Evolutionary conservation across 2,329 filamentous ascomycete genomes (phyloP).

Genomic region (Fusarium goolgardi): DNA sequence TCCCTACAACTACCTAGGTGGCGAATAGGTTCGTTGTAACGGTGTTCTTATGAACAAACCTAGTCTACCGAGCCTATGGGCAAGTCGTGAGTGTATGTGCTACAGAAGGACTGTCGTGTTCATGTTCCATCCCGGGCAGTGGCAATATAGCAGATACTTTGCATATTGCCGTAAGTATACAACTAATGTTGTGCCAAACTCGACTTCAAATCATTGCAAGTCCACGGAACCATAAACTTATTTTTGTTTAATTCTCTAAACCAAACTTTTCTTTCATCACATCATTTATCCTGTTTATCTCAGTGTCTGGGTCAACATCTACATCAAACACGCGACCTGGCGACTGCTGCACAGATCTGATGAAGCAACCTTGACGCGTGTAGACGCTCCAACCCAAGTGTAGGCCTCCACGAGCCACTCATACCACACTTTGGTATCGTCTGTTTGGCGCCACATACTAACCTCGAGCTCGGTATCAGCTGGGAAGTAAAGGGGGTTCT

Average conservation of each 20-base stretch:
- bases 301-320: slow-evolving; percentile 4
- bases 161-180: not conserved
- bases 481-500: slow-evolving; percentile 88
- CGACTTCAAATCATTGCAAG: not conserved
- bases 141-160: not conserved
- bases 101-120: not conserved
- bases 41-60: not conserved
- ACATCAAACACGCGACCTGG: slow-evolving; percentile 79
- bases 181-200: not conserved
- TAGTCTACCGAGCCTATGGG: not conserved
- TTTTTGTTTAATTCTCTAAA: slow-evolving; percentile 9
- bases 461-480: slow-evolving; percentile 87
- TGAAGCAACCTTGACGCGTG: slow-evolving; percentile 72
- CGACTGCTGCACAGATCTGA: slow-evolving; percentile 76
- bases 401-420: slow-evolving; percentile 96
- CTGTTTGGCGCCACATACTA: slow-evolving; percentile 95
- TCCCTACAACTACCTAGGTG: not conserved
- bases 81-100: not conserved
- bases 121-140: no score
- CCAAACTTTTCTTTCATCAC: slow-evolving; percentile 35
- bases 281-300: slow-evolving; percentile 12
- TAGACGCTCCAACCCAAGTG: slow-evolving; percentile 69
- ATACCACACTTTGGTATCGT: slow-evolving; percentile 97
- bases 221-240: not conserved
- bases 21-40: not conserved